These are phyloP conservation scores for Lactifluus subvellereus DNA, from an alignment of 768 basidiomycete genomes.

Conservation along the genomic window DNA sequence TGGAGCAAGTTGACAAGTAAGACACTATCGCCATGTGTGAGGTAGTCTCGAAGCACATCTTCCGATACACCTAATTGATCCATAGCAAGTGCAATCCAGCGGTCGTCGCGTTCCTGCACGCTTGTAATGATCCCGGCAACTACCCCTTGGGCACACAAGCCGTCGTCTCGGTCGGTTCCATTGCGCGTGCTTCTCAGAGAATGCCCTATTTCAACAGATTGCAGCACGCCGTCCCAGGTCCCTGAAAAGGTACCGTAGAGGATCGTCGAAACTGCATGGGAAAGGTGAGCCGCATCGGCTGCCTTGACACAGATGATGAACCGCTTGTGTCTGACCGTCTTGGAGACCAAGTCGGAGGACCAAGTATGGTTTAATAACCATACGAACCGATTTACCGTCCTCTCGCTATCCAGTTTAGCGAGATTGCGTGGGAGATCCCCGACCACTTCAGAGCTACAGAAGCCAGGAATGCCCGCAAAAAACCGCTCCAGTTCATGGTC, in stretches of 20 bases:
- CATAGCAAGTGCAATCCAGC: too few species aligned
- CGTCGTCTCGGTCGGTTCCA: not conserved
- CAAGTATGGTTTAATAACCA: not conserved
- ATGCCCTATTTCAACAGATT: not conserved
- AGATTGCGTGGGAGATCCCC: not conserved
- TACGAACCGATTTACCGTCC: not conserved
- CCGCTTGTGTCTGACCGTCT: not conserved
- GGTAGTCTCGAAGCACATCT: not conserved
- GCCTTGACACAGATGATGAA: too few species aligned
- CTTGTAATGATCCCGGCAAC: not conserved
- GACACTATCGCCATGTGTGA: too few species aligned
- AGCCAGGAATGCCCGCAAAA: not conserved
- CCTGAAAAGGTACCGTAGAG: too few species aligned
- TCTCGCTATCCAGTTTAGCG: not conserved
- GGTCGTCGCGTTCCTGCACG: too few species aligned
- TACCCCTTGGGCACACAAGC: not conserved
- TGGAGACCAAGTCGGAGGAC: not conserved
- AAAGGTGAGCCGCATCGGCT: too few species aligned
- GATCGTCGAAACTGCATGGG: too few species aligned
- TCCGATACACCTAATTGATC: not conserved
- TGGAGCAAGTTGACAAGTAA: conserved; percentile 2
- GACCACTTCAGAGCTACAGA: not conserved
- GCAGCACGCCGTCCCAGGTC: not conserved
- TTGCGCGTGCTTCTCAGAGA: not conserved
- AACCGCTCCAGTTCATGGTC: conserved; percentile 2